These are phyloP conservation scores for Candida dajiaensis DNA, from an alignment of 805 yeast species.

Conservation along the genomic window DNA sequence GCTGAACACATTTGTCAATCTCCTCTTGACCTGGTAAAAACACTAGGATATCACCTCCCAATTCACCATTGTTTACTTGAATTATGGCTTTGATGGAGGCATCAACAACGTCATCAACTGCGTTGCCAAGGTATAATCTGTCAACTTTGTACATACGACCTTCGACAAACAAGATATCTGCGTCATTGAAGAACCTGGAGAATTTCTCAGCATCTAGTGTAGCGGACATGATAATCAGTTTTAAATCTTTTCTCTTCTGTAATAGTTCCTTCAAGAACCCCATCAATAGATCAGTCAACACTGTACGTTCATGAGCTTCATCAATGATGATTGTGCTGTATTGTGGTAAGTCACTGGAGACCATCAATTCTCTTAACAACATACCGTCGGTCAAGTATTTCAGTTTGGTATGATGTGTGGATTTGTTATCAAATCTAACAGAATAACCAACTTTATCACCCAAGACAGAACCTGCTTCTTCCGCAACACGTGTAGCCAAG, in stretches of 20 bases:
- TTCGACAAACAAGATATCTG: conserved; percentile 82
- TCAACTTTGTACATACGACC: conserved; percentile 88
- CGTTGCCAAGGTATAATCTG: conserved; percentile 53
- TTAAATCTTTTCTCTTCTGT: conserved; percentile 46
- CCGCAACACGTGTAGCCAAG: conserved; percentile 86
- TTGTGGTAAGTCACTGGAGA: conserved; percentile 53
- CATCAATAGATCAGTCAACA: conserved; percentile 80
- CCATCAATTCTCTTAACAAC: conserved; percentile 86
- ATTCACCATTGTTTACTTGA: conserved; percentile 72
- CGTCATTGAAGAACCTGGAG: conserved; percentile 66
- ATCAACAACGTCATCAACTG: conserved; percentile 82
- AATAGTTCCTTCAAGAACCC: conserved; percentile 79
- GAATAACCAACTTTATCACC: conserved; percentile 90
- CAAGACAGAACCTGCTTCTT: conserved; percentile 70
- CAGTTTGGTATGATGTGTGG: conserved; percentile 54
- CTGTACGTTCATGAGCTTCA: conserved; percentile 97
- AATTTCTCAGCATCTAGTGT: conserved; percentile 89
- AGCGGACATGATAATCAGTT: conserved; percentile 90
- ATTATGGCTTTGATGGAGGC: conserved; percentile 65
- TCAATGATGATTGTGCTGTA: conserved; percentile 81
- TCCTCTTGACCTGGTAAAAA: conserved; percentile 94
- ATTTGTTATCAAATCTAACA: conserved; percentile 80
- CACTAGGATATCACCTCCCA: conserved; percentile 78
- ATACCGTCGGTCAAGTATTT: conserved; percentile 96
- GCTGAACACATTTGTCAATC: conserved; percentile 74